Conservation (phyloP, 1,284 basidiomycete species). For the Agaricales sp. region DNA sequence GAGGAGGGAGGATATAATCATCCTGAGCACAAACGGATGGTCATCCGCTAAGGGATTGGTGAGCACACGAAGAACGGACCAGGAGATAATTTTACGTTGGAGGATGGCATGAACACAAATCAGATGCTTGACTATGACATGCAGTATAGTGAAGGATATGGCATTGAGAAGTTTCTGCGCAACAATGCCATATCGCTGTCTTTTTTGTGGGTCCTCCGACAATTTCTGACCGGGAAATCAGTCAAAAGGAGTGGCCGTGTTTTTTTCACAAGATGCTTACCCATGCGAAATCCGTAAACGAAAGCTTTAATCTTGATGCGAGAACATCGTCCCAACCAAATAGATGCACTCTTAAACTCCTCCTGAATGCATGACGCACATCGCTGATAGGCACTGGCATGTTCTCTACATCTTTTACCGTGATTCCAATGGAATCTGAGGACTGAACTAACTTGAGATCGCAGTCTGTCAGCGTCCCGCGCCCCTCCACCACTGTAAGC, state of each 20-base stretch:
- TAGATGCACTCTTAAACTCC: conserved; percentile 41
- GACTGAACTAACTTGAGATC: too few relatives aligned
- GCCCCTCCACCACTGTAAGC: too few relatives aligned
- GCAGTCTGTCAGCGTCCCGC: too few relatives aligned
- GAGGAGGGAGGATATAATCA: conserved; percentile 43
- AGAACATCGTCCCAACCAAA: conserved; percentile 49
- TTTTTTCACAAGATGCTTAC: conserved; percentile 29
- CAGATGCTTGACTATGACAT: conserved; percentile 49
- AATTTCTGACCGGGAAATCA: conserved; percentile 28
- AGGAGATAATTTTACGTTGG: conserved; percentile 27
- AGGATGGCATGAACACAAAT: conserved; percentile 31
- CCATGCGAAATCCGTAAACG: conserved; percentile 54
- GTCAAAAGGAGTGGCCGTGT: too few relatives aligned
- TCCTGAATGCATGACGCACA: conserved; percentile 14
- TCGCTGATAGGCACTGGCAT: neutral
- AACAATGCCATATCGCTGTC: conserved; percentile 34
- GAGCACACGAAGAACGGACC: conserved; percentile 9
- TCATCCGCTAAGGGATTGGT: conserved; percentile 34
- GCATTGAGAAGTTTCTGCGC: conserved; percentile 36
- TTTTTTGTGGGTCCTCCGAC: conserved; percentile 27
- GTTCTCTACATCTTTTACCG: too few relatives aligned
- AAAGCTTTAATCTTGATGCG: conserved; percentile 43
- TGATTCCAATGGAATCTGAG: too few relatives aligned
- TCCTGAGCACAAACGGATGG: conserved; percentile 43
- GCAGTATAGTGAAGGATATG: conserved; percentile 44